Base-by-base conservation (phyloP, 2,329 filamentous ascomycete genomes). In the Colletotrichum sp. region DNA sequence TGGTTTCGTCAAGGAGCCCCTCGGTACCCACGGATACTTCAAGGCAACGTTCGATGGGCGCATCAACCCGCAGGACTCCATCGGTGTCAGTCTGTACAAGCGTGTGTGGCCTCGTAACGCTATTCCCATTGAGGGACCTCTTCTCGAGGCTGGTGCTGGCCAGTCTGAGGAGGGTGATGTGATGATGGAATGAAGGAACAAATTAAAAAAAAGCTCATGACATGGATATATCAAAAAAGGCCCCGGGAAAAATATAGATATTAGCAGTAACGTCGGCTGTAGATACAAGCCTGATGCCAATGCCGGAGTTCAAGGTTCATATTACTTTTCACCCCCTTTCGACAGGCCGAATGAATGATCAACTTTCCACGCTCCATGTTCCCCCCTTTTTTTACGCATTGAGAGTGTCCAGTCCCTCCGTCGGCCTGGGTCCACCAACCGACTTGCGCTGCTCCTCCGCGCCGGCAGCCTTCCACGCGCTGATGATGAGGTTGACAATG, bases 1-100 rank as follows among this genome's bases (percentile, higher is more conserved):
- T 79, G 97, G 97, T 10, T 98, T 93, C 84, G 92, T 99, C 88
- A 98, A 98, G 89, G 97, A 99, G 88, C 91, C 94, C 74, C 87
- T 99, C 66, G 97, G 97, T 80, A 99, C 97, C 43, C 97, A 99
- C 85, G 97, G 97, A n/a, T 99, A 99, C 88, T 99, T 99, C 91
- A 99, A 99, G 90, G 97, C 97, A 14, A 98, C 94, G 3, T 99
- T 99, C 87, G 98, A 99, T 84, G 95, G 93, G 14, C 95, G 94
- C 83, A 96, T 99, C 84, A 99, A 98, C 85, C 96, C 97, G 2
- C 95, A 98, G 86, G 97, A 99, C 86, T 93, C 96, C 4, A 93
- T 99, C 63, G 97, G 95, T 66, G 94, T 99, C 78, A 98, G 95
- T 86, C 83, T 97, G 81, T 97, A 96, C 83, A 97, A 97, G 90